Evolutionary conservation across 1,284 basidiomycete genomes (phyloP), one percentile per base, ranked within the genome.

Genomic region (Ustilago bromivora): DNA sequence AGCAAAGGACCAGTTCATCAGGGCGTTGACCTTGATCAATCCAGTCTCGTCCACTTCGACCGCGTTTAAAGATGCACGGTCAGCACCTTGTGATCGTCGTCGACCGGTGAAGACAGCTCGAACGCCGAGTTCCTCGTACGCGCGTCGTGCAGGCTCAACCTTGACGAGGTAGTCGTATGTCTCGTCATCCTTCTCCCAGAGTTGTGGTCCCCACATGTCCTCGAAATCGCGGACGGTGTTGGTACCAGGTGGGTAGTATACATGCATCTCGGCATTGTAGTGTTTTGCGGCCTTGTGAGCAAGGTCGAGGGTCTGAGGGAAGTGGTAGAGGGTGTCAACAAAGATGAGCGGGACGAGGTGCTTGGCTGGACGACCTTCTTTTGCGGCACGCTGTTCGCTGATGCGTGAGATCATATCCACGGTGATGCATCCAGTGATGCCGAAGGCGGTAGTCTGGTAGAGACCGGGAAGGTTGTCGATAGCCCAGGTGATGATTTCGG

Each of bases 111-210:
- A 96, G 66, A 98, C 93, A 7, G 94, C 91, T 77, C 92, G 90
- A 28, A 98, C 95, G 40, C 90, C 89, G 43, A 97, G 89, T 53
- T 91, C 90, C 67, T 91, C 89, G 87, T 99, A 98, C 15, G 95
- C 94, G 40, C 96, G 89, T 38, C 92, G 91, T 3, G 93, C 94
- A 23, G 96, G 96, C 86, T 99, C 97, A 41, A 97, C 94, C 90
- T 99, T 99, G 84, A 98, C 95, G 3, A 92, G 88, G 86, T 92
- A 98, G 87, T 99, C 96, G 84, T 99, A 99, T 41, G 90, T 90
- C 75, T 90, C 90, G 86, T 98, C 96, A 85, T 97, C 92, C 23
- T 87, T 90, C 87, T 95, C 92, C 96, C 97, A 99, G 54, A 96
- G 88, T 78, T 89, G 89, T 80, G 92, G 88, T 12, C 96, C 96